Percentiles rank a stretch among this genome's conserved stretches.
Evolutionary conservation across 768 basidiomycete genomes (phyloP).

Genomic region (Xanthoconium stramineum): DNA sequence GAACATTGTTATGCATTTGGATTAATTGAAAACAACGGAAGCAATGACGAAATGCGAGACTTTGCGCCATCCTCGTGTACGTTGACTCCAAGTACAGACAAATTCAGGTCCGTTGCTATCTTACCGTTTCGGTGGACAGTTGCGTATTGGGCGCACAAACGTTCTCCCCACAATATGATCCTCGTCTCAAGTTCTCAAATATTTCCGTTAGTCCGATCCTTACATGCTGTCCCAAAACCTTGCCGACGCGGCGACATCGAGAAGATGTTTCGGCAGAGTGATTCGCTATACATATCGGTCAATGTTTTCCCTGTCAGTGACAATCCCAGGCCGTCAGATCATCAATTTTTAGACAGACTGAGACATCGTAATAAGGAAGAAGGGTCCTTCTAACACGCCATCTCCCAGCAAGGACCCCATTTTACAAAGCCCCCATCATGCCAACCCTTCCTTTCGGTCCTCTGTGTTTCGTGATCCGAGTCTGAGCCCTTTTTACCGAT

Average conservation of each 20-base stretch:
- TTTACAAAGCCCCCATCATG: background rate
- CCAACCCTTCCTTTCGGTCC: background rate
- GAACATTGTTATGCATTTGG: conserved; percentile 22
- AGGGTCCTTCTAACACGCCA: background rate
- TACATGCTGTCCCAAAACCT: background rate
- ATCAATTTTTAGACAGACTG: background rate
- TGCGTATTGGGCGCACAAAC: background rate
- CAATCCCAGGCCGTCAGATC: background rate
- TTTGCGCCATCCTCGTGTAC: conserved; percentile 13
- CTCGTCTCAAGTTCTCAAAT: background rate
- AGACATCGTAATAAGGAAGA: background rate
- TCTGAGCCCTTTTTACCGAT: background rate
- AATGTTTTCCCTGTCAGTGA: background rate
- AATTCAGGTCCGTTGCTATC: conserved; percentile 24
- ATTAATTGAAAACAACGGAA: conserved; percentile 18
- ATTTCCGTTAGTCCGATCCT: background rate
- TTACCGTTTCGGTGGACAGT: background rate
- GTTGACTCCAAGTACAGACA: conserved; percentile 19
- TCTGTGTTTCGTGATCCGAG: background rate
- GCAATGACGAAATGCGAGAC: conserved; percentile 17
- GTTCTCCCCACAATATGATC: background rate
- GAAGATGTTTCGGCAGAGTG: background rate
- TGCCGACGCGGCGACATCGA: background rate
- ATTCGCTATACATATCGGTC: background rate
- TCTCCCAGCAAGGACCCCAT: background rate